Evolutionary conservation across 1,284 basidiomycete species (phyloP), one percentile per base, ranked within the genome.

Genomic region (Marasmius fiardii): DNA sequence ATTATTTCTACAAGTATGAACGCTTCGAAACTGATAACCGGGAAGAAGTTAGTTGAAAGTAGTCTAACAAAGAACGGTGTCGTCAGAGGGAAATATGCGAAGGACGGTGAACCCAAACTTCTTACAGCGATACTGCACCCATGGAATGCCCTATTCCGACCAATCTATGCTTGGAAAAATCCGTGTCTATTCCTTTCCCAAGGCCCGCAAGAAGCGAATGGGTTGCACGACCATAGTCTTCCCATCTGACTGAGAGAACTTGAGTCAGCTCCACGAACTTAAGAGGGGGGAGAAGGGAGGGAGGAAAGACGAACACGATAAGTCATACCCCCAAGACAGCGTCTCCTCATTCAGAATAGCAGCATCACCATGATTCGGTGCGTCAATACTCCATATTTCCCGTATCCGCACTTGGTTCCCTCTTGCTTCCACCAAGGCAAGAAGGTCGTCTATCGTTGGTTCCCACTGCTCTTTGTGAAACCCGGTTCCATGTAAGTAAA

Each of bases 401-500:
- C 76, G 69, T 21, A 83, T 71, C 60, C 71, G 73, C 11, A 67
- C 48, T 6, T 44, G 51, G 1, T 53, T 53, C 4, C 34, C 48
- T 53, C 60, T 53, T 33, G 51, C 18, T n/a, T 59, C 63, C 12
- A 74, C 52, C 2, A 73, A 51, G 0, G 53, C 61, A 49, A 70
- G 74, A n/a, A 84, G 64, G 16, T 80, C 75, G 11, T 79, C 75
- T 4, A 83, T 67, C 0, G 74, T 72, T 1, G 82, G 80, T 60
- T 83, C 81, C 78, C 79, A 83, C 21, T 74, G 71, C 59, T 83
- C 82, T 60, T 83, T 83, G 64, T 78, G 76, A 60, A 77, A 81
- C 0, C 81, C 76, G 1, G 76, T 80, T 6, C 74, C 81, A 61
- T 83, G 82, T 1, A 78, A 65, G 51, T 81, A 73, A 31, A 83